Base-by-base conservation (phyloP, 129 eudicot genomes). In the Pulicaria dysenterica region DNA sequence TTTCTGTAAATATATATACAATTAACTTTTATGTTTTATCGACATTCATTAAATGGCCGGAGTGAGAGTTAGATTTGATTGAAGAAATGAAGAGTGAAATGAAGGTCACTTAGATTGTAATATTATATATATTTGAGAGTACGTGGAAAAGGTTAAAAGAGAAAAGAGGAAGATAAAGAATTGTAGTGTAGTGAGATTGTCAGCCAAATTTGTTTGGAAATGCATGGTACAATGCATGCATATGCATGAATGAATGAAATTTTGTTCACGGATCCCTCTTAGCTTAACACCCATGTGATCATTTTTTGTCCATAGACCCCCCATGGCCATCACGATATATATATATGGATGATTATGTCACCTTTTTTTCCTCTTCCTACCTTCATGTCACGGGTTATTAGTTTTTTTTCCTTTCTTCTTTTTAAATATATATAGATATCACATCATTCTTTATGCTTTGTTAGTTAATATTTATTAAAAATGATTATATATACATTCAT, bases 201-300 rank as follows among this genome's bases (percentile, higher is more conserved):
- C 72, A 66, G 51, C 70, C 61, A 16, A 7, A 4, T 61, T 36
- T 59, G 60, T 48, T 47, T 73, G 70, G 70, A 73, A 48, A 60
- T n/a, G n/a, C n/a, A n/a, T 62, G 61, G 62, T 66, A 66, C 42
- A 66, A 46, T 24, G 31, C 31, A 19, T 11, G 71, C 24, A 54
- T 53, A 46, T 24, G 31, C 31, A 19, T 11, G 71, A 19, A 54
- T 53, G 68, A 66, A 44, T 68, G 60, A 76, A 76, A 67, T 76
- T 73, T 66, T 70, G 41, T 36, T 77, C 81, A 77, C 81, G 81
- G 76, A 77, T 50, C 62, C 39, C 15, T 67, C 61, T 64, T 56
- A 43, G 69, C 9, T 68, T 47, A 40, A 47, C 51, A 69, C 72
- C 63, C 81, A 77, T 77, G 81, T 77, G 81, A 70, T 10, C 64